Evolutionary conservation across 371 early-diverging fungal genomes (phyloP).

Genomic region (Apophysomyces sp.): DNA sequence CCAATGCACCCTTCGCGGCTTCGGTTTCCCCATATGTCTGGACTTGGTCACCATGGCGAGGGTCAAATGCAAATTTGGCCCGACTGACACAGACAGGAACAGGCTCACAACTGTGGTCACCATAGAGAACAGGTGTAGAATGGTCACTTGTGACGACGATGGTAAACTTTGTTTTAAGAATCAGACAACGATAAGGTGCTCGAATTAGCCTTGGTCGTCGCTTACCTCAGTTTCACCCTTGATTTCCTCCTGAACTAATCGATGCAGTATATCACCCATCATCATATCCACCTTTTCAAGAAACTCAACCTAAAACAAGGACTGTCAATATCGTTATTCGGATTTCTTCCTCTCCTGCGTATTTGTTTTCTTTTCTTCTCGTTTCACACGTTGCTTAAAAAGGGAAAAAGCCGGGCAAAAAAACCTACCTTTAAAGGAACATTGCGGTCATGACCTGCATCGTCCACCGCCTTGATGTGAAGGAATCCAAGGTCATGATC

Average conservation of each 20-base stretch:
- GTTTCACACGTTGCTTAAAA: background rate
- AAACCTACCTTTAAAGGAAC: constrained; percentile 31
- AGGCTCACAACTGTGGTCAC: constrained; percentile 54
- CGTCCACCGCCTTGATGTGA: constrained; percentile 58
- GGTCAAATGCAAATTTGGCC: constrained; percentile 6
- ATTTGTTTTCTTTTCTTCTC: background rate
- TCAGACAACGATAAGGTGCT: background rate
- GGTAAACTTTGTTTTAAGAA: constrained; percentile 24
- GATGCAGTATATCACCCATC: constrained; percentile 31
- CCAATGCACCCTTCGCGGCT: constrained; percentile 31
- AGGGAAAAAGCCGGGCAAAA: background rate
- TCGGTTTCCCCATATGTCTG: constrained; percentile 29
- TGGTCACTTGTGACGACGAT: constrained; percentile 55
- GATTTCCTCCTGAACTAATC: constrained; percentile 15
- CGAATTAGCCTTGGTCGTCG: background rate
- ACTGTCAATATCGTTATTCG: background rate
- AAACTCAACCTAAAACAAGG: constrained; percentile 22
- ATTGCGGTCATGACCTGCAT: constrained; percentile 51
- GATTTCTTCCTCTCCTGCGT: background rate
- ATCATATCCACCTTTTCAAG: constrained; percentile 45
- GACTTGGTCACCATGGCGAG: constrained; percentile 20
- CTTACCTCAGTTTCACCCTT: constrained; percentile 12
- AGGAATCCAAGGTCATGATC: constrained; percentile 50
- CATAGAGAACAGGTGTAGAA: constrained; percentile 48
- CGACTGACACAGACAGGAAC: constrained; percentile 43